phyloP scores from a whole-genome alignment of 768 basidiomycete species.

The Russula emetica region DNA sequence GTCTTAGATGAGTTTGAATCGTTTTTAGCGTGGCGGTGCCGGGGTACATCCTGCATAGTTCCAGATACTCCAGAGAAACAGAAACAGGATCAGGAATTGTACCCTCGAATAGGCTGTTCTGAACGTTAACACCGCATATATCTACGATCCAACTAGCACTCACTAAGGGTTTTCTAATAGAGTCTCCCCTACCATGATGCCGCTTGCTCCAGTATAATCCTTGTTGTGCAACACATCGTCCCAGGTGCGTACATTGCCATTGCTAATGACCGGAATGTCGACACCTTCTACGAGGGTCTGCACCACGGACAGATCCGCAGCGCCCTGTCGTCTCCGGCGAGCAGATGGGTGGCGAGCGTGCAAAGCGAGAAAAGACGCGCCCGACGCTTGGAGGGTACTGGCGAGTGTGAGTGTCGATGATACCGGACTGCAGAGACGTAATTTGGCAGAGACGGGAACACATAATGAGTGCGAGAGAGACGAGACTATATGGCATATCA shows the following conservation, averaged over 20 bases:
- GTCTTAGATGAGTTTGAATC: constrained; percentile 60
- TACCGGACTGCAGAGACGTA: constrained; percentile 43
- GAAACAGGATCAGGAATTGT: constrained; percentile 56
- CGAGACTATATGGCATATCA: constrained; percentile 46
- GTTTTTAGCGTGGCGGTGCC: constrained; percentile 47
- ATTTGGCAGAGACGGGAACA: constrained; percentile 61
- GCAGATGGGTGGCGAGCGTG: constrained; percentile 73
- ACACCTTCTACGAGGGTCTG: constrained; percentile 50
- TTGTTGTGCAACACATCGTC: constrained; percentile 54
- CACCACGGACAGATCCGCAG: constrained; percentile 62
- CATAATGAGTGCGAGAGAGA: constrained; percentile 58
- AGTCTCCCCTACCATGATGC: constrained; percentile 79
- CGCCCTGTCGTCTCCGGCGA: constrained; percentile 62
- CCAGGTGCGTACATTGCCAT: constrained; percentile 69
- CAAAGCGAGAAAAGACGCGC: constrained; percentile 65
- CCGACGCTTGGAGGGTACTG: constrained; percentile 54
- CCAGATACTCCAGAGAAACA: constrained; percentile 67
- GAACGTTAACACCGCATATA: background rate
- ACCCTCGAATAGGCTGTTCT: constrained; percentile 52
- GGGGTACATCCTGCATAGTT: constrained; percentile 50
- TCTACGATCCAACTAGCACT: constrained; percentile 21
- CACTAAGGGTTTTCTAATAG: constrained; percentile 72
- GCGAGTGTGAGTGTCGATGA: constrained; percentile 54
- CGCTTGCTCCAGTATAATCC: constrained; percentile 57
- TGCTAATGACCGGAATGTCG: constrained; percentile 61